Conservation (phyloP, 257 asterid species). For the Jasminum sambac region DNA sequence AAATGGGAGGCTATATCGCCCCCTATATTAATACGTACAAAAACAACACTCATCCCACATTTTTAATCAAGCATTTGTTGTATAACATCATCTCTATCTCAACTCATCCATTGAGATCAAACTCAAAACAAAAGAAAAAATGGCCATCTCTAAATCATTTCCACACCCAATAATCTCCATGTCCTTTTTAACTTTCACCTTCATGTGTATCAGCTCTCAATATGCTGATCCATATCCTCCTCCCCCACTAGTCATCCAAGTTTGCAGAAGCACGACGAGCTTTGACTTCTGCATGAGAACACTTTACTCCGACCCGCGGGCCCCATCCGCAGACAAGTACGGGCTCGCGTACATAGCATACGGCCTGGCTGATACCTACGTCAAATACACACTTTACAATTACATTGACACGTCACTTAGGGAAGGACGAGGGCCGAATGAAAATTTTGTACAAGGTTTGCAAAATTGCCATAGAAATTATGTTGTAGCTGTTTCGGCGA, state of each 20-base stretch:
- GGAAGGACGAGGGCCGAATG: not conserved
- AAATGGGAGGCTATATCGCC: too few relatives aligned
- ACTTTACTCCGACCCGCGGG: conserved; percentile 38
- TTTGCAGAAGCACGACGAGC: conserved; percentile 37
- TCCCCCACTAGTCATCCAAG: conserved; percentile 24
- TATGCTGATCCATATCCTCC: not conserved
- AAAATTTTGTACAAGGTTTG: not conserved
- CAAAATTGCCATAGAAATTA: conserved; percentile 27
- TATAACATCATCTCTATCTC: not conserved
- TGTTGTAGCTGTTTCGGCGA: conserved; percentile 9
- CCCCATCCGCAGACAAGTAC: conserved; percentile 27
- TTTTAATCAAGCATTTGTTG: not conserved
- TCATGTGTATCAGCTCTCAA: not conserved
- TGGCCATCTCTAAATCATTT: not conserved
- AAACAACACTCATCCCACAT: not conserved
- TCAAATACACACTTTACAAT: conserved; percentile 19
- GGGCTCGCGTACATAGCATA: conserved; percentile 27
- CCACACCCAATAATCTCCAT: conserved; percentile 1
- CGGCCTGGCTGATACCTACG: conserved; percentile 24
- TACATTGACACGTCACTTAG: conserved; percentile 9
- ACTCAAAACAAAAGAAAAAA: not conserved
- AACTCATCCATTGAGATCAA: not conserved
- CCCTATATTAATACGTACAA: not conserved
- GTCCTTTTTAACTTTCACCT: not conserved
- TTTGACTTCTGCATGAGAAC: conserved; percentile 34